Evolutionary conservation across 768 basidiomycete genomes (phyloP), one percentile per base, ranked within the genome.

Genomic region (Rhodotorula toruloides): DNA sequence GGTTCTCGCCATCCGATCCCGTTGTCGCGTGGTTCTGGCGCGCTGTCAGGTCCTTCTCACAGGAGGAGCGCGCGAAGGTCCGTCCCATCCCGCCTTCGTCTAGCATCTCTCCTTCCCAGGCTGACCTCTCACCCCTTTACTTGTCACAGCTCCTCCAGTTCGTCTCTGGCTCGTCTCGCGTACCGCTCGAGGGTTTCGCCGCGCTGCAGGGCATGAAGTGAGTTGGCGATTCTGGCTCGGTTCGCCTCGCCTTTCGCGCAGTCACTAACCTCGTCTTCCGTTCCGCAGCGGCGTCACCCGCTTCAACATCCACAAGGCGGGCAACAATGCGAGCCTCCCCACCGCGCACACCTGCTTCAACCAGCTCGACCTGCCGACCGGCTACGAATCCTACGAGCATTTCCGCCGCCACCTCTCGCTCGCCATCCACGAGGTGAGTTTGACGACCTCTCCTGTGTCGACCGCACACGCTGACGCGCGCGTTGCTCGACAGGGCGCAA

Each of bases 21-120:
- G 92, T 94, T 74, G 92, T 98, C 65, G 87, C 90, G 36, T 99
- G 93, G 93, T 97, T 91, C 88, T 99, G 96, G 96, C 84, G 96
- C 71, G 94, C 94, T 3, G 83, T 99, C 48, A 91, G 98, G 78
- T 94, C 91, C 14, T 97, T 97, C 80, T 91, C 89, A 72, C 88
- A 94, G 40, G 93, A 97, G 73, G 96, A 99, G 78, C 83, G 91
- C 61, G 92, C 96, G 39, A 92, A 96, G 77, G 67, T 64, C 19
- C 54, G 59, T 39, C n/a, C 2, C 12, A 4, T 29, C 13, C 36
- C 34, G 13, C 19, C 12, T 32, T 25, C 21, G 22, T 1, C 47
- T 36, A 6, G 36, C 19, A 22, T 17, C 21, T 14, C 39, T 37
- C 40, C 22, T 8, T 29, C 27, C 6, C 40, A 22, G 4, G 34